Percentiles rank a stretch among this genome's conserved stretches.
phyloP scores from a whole-genome alignment of 129 eudicot genomes.

The Saussurea involucrata region DNA sequence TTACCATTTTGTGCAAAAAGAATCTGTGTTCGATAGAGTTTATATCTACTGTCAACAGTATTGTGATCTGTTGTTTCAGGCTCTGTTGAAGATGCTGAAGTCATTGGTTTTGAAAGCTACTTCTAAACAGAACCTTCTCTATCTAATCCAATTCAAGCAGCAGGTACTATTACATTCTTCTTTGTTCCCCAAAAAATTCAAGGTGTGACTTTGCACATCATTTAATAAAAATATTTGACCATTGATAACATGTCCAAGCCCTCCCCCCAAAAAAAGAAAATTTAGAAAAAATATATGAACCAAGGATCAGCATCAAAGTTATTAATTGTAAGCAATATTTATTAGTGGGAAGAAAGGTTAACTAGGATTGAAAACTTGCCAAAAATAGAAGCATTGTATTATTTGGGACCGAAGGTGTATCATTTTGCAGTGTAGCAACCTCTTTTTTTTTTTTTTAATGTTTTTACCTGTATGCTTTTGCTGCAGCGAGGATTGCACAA shows the following conservation, averaged over 20 bases:
- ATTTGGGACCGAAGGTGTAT: neutral
- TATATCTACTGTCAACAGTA: neutral
- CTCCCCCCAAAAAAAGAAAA: neutral
- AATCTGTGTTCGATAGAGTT: too few species aligned
- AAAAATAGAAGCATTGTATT: neutral
- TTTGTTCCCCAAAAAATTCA: neutral
- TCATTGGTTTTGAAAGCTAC: slow-evolving; percentile 35
- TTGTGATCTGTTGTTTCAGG: neutral
- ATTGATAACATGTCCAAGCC: neutral
- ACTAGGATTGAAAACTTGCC: neutral
- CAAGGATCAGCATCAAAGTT: neutral
- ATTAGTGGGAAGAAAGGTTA: neutral
- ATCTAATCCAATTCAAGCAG: slow-evolving; percentile 21
- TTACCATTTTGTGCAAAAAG: too few species aligned
- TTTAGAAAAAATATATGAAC: neutral
- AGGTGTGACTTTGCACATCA: neutral
- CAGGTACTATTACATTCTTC: slow-evolving; percentile 18
- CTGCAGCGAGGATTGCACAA: slow-evolving; percentile 71
- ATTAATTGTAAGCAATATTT: neutral
- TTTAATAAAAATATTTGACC: neutral
- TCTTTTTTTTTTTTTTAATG: neutral
- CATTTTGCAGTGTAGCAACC: neutral
- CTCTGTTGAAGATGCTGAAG: slow-evolving; percentile 42
- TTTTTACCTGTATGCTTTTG: neutral
- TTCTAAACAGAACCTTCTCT: slow-evolving; percentile 12